Evolutionary conservation across 2,329 filamentous ascomycete genomes (phyloP), one percentile per base, ranked within the genome.

Genomic region (Cladophialophora immunda): DNA sequence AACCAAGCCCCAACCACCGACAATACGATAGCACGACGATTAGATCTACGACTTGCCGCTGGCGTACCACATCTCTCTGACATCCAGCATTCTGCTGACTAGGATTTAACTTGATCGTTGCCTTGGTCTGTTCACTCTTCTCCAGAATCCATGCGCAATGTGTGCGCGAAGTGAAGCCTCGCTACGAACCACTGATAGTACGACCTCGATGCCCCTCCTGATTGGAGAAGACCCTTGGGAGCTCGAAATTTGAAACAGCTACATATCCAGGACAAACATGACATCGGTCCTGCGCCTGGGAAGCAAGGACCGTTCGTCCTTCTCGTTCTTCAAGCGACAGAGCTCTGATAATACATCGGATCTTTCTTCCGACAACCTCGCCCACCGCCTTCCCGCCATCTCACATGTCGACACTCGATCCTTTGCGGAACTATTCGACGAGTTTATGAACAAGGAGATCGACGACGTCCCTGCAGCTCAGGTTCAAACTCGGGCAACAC

Each of bases 231-330:
- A 25, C 27, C 45, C 15, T 41, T 27, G 19, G 17, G 38, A 63
- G 36, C 58, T 61, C 55, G 55, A 62, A 29, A 54, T 53, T 47
- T 58, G 38, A 53, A 53, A 58, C 25, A 22, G 60, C 38, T 62
- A 32, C 50, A 62, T 56, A 58, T 56, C 56, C 52, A 57, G 30
- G 53, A 58, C 25, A 17, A 65, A 45, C 58, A 71, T 71, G 65
- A 69, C 65, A 56, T 69, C 69, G 11, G 67, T 69, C 15, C 60
- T 71, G 17, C 69, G 69, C 27, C 58, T 69, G 32, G 68, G 61
- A 36, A 65, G 62, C 59, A 71, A 69, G 64, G 69, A 71, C 32
- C 69, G 69, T 27, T 68, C 69, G 36, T 66, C 65, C n/a, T 68
- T 69, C 34, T 54, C 68, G 25, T 69, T 71, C 62, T 69, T 71